Evolutionary conservation across 495 filamentous ascomycete species (phyloP).

Genomic region (Xylaria castorea): DNA sequence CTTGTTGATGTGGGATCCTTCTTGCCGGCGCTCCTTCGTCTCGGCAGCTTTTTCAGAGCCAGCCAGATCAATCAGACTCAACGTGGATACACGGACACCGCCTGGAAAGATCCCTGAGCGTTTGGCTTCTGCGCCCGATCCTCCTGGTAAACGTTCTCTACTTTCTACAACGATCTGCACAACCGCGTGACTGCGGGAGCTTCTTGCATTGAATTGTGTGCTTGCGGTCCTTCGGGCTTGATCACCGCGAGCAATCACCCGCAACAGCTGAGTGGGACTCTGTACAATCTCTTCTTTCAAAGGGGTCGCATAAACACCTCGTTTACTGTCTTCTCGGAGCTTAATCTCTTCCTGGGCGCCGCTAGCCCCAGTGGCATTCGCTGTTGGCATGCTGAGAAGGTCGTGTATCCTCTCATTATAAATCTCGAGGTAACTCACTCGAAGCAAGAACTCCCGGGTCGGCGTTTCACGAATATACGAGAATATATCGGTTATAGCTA

Average conservation of each 20-base stretch:
- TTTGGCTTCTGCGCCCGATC: slow-evolving; percentile 65
- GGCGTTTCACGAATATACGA: slow-evolving; percentile 98
- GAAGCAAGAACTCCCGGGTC: slow-evolving; percentile 89
- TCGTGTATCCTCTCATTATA: slow-evolving; percentile 99
- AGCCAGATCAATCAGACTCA: slow-evolving; percentile 95
- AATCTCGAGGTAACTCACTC: slow-evolving; percentile 97
- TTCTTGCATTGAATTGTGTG: slow-evolving; percentile 95
- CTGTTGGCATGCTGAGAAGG: slow-evolving; percentile 75
- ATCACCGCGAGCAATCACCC: slow-evolving; percentile 94
- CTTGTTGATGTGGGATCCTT: slow-evolving; percentile 98
- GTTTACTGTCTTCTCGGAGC: slow-evolving; percentile 91
- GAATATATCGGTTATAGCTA: slow-evolving; percentile 98
- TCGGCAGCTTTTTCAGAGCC: slow-evolving; percentile 96
- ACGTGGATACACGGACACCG: slow-evolving; percentile 91
- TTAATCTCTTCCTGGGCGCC: slow-evolving; percentile 87
- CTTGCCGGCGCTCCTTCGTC: slow-evolving; percentile 89
- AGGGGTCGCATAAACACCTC: slow-evolving; percentile 94
- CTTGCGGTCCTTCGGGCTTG: slow-evolving; percentile 86
- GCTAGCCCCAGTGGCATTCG: slow-evolving; percentile 48
- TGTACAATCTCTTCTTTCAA: slow-evolving; percentile 99
- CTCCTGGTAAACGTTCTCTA: slow-evolving; percentile 76
- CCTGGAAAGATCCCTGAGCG: slow-evolving; percentile 81
- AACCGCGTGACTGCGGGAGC: slow-evolving; percentile 96
- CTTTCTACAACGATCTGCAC: slow-evolving; percentile 99
- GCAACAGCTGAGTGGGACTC: slow-evolving; percentile 90